These are phyloP conservation scores for Beauveria scarabaeidicola DNA, from an alignment of 2,329 filamentous ascomycete species.

Conservation along the genomic window DNA sequence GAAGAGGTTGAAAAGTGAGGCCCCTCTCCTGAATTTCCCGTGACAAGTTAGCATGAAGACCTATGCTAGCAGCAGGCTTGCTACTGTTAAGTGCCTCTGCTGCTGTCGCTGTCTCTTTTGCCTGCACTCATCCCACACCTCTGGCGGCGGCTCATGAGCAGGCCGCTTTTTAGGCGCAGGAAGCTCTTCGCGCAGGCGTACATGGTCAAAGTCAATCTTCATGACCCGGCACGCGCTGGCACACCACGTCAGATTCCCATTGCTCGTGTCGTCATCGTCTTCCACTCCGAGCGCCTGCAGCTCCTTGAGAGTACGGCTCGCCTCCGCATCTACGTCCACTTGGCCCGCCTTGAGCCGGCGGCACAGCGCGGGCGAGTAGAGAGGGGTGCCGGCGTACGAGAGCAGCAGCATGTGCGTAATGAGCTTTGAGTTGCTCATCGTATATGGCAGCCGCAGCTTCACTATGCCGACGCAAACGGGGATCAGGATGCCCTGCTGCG, in stretches of 20 bases:
- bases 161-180: background rate
- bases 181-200: background rate
- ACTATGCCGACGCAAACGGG: background rate
- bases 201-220: background rate
- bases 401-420: background rate
- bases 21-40: too few relatives aligned
- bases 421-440: background rate
- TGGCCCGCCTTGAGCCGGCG: background rate
- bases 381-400: background rate
- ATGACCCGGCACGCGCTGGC: background rate
- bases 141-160: background rate
- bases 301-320: background rate
- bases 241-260: background rate
- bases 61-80: constrained; percentile 16
- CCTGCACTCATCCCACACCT: background rate
- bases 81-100: background rate
- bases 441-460: background rate
- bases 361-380: background rate
- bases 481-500: background rate
- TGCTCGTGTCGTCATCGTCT: background rate
- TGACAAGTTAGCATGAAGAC: too few relatives aligned
- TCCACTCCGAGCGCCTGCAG: background rate
- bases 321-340: background rate
- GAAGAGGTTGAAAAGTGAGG: too few relatives aligned
- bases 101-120: background rate